A percentile compares a stretch with the other conserved stretches of the same genome.
Conservation (phyloP, 306 rosid species). For the Malus orientalis region DNA sequence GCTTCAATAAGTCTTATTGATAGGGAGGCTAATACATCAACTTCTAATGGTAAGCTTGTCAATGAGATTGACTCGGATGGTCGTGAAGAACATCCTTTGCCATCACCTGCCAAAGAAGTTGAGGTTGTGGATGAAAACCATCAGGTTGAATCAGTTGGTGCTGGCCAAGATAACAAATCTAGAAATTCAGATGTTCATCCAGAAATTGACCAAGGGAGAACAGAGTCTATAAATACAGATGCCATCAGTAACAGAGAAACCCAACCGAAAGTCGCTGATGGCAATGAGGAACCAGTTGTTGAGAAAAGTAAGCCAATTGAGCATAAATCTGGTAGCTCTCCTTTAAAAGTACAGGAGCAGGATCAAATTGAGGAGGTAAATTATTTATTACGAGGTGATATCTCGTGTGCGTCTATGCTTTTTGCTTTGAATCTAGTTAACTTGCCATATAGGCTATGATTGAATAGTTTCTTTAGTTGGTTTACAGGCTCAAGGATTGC, state of each 20-base stretch:
- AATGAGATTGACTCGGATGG: slow-evolving; percentile 35
- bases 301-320: slow-evolving; percentile 43
- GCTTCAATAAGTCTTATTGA: slow-evolving; percentile 24
- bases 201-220: slow-evolving; percentile 33
- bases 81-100: slow-evolving; percentile 35
- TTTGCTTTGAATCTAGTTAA: background rate
- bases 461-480: slow-evolving; percentile 55
- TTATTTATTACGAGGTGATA: slow-evolving; percentile 20
- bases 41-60: slow-evolving; percentile 38
- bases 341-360: slow-evolving; percentile 61
- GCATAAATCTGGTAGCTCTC: slow-evolving; percentile 39
- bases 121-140: slow-evolving; percentile 35
- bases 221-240: slow-evolving; percentile 37
- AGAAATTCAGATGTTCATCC: slow-evolving; percentile 30
- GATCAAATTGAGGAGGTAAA: slow-evolving; percentile 95
- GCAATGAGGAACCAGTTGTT: slow-evolving; percentile 30
- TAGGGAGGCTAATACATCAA: slow-evolving; percentile 30
- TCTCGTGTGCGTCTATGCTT: background rate
- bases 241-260: slow-evolving; percentile 27
- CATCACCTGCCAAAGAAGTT: slow-evolving; percentile 22
- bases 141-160: slow-evolving; percentile 18
- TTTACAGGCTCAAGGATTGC: slow-evolving; percentile 92
- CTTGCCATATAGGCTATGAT: slow-evolving; percentile 19
- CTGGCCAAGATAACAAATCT: slow-evolving; percentile 33
- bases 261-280: slow-evolving; percentile 31